phyloP scores from a whole-genome alignment of 176 grass and related monocot species.

The Chrysopogon serrulatus region DNA sequence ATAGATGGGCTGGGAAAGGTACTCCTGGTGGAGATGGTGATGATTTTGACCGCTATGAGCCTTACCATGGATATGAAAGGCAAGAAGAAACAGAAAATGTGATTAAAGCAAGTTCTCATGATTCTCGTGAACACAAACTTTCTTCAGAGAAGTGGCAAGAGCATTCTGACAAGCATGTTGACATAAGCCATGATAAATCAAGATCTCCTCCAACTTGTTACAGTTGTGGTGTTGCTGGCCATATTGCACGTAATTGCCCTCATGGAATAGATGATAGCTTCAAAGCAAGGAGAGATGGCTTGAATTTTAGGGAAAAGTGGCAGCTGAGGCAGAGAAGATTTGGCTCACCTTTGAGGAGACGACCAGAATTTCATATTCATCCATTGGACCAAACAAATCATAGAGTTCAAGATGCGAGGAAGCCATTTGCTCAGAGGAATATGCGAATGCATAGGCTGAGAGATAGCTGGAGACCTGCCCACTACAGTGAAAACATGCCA shows the following conservation, averaged over 20 bases:
- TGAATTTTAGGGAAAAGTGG: constrained; percentile 23
- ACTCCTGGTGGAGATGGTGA: constrained; percentile 16
- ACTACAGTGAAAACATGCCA: constrained; percentile 7
- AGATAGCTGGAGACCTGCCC: neutral
- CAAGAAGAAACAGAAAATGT: constrained; percentile 29
- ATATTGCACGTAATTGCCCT: constrained; percentile 29
- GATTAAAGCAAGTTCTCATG: constrained; percentile 26
- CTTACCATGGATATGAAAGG: constrained; percentile 52
- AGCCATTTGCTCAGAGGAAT: constrained; percentile 28
- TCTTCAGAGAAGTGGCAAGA: constrained; percentile 19
- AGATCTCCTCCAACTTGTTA: constrained; percentile 37
- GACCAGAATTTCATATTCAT: constrained; percentile 23
- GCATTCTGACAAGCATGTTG: constrained; percentile 14
- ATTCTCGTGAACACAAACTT: neutral
- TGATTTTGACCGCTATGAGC: constrained; percentile 52
- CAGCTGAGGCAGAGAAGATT: constrained; percentile 27
- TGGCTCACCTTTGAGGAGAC: constrained; percentile 14
- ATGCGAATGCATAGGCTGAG: neutral
- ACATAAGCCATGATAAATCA: constrained; percentile 25
- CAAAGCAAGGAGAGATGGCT: constrained; percentile 26
- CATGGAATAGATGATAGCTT: constrained; percentile 7
- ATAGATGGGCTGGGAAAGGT: constrained; percentile 47
- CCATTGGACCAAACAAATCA: neutral
- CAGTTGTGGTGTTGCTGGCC: constrained; percentile 28
- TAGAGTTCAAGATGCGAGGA: constrained; percentile 17